These are phyloP conservation scores for Aureobasidium pullulans DNA, from an alignment of 2,329 filamentous ascomycete genomes.

Conservation along the genomic window DNA sequence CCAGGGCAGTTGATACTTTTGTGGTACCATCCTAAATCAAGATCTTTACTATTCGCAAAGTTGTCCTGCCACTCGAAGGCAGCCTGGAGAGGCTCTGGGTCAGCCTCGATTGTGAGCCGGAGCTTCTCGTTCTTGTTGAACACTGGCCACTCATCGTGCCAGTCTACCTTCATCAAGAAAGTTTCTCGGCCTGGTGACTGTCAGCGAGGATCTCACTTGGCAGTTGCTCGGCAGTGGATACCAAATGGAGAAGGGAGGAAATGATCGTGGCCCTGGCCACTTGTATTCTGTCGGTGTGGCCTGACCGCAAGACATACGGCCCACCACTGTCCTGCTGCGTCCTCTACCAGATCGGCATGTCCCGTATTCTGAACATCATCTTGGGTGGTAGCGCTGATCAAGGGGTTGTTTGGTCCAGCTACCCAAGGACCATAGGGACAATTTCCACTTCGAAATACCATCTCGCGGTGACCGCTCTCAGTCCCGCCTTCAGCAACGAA, in stretches of 20 bases:
- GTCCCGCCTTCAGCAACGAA: constrained; percentile 49
- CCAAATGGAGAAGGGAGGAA: constrained; percentile 38
- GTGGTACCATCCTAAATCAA: constrained; percentile 35
- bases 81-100: constrained; percentile 23
- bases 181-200: constrained; percentile 34
- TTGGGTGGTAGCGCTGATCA: constrained; percentile 45
- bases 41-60: constrained; percentile 23
- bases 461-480: constrained; percentile 54
- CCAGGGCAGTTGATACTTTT: constrained; percentile 25
- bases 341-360: constrained; percentile 44
- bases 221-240: not conserved
- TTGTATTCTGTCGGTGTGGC: constrained; percentile 20
- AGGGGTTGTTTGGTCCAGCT: constrained; percentile 47
- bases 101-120: constrained; percentile 24
- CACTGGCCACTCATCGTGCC: constrained; percentile 46
- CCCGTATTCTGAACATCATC: constrained; percentile 46
- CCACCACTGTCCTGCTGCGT: constrained; percentile 41
- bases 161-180: constrained; percentile 44
- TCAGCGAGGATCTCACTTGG: not conserved
- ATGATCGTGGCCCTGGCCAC: constrained; percentile 16
- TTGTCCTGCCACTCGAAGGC: constrained; percentile 30
- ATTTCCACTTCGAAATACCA: constrained; percentile 47
- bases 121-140: constrained; percentile 43
- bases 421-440: constrained; percentile 56
- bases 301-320: constrained; percentile 42